phyloP scores from a whole-genome alignment of 345 rosid species.

The Psidium guajava region DNA sequence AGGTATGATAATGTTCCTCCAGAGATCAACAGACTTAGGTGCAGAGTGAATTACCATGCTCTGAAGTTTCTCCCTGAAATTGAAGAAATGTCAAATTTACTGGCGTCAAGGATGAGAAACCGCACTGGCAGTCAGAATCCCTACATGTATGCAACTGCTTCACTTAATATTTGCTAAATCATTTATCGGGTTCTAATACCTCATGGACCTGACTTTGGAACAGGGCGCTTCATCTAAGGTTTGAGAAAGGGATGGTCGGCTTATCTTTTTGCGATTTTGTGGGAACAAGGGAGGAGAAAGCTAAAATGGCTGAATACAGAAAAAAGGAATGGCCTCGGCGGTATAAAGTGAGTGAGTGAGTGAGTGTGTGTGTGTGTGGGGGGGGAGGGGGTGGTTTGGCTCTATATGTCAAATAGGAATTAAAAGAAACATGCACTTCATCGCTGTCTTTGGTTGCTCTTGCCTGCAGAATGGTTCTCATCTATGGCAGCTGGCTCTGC shows the following conservation, averaged over 20 bases:
- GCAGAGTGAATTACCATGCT: constrained; percentile 99
- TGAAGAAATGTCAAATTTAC: constrained; percentile 82
- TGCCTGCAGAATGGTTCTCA: constrained; percentile 88
- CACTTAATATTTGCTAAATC: constrained; percentile 4
- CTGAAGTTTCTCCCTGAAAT: constrained; percentile 90
- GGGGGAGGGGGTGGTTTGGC: neutral
- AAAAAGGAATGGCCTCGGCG: constrained; percentile 99
- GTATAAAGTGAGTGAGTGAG: constrained; percentile 73
- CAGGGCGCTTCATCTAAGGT: constrained; percentile 99
- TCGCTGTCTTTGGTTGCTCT: neutral
- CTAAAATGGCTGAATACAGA: constrained; percentile 84
- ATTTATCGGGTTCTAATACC: neutral
- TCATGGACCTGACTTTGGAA: constrained; percentile 5
- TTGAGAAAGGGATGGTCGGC: constrained; percentile 99
- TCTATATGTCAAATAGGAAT: neutral
- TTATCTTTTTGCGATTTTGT: constrained; percentile 96
- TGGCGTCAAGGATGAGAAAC: constrained; percentile 89
- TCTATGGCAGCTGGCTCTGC: constrained; percentile 90
- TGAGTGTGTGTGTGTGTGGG: neutral
- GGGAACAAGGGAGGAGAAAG: constrained; percentile 97
- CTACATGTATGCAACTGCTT: constrained; percentile 54
- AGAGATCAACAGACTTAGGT: constrained; percentile 96
- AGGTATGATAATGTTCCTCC: constrained; percentile 97
- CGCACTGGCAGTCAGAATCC: constrained; percentile 86
- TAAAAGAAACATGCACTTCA: neutral